These are phyloP conservation scores for Hypoxylon sp. DNA, from an alignment of 2,329 filamentous ascomycete species.

Conservation along the genomic window DNA sequence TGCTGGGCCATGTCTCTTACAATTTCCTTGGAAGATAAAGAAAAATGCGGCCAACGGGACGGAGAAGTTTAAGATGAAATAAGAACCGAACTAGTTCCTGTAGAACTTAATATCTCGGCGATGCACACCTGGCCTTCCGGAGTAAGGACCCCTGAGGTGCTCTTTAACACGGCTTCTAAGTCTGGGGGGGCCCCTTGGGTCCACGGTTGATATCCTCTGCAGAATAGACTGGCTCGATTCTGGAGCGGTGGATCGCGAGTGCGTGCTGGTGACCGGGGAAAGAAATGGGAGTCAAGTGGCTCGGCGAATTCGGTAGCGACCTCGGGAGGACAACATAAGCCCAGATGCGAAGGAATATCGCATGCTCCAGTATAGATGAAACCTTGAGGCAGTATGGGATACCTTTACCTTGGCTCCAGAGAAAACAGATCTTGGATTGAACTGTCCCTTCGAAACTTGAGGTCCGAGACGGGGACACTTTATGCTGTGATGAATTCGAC, in stretches of 20 bases:
- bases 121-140: constrained; percentile 31
- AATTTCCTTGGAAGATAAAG: constrained; percentile 26
- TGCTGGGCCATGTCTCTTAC: constrained; percentile 43
- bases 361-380: constrained; percentile 36
- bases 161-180: constrained; percentile 32
- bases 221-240: constrained; percentile 33
- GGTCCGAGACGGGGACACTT: constrained; percentile 35
- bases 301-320: constrained; percentile 37
- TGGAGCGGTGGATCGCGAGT: constrained; percentile 35
- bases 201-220: constrained; percentile 36
- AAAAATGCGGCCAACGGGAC: constrained; percentile 30
- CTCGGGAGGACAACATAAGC: constrained; percentile 35
- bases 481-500: constrained; percentile 35
- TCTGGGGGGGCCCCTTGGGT: constrained; percentile 34
- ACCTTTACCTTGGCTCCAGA: constrained; percentile 31
- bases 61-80: constrained; percentile 35
- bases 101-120: constrained; percentile 26
- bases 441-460: constrained; percentile 13
- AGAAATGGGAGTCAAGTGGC: constrained; percentile 33
- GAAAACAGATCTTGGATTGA: constrained; percentile 25
- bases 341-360: constrained; percentile 35
- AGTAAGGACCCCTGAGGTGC: constrained; percentile 22
- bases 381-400: constrained; percentile 30
- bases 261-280: constrained; percentile 32
- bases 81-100: constrained; percentile 34